Evolutionary conservation across 495 filamentous ascomycete species (phyloP).

Genomic region (Tuber umbilicatum): DNA sequence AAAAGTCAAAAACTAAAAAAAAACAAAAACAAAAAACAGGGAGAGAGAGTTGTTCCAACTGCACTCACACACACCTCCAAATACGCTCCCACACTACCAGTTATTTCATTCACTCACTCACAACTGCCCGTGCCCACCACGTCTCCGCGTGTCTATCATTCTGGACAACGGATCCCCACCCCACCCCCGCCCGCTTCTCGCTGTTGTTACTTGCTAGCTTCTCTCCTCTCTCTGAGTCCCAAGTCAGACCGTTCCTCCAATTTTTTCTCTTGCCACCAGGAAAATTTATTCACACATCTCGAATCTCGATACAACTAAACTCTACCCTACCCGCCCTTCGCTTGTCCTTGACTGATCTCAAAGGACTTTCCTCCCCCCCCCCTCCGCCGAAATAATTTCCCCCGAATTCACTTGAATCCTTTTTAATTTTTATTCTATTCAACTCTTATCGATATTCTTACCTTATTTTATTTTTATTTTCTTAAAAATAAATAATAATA

Average conservation of each 20-base stretch:
- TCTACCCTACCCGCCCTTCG: background rate
- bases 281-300: background rate
- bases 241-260: background rate
- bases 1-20: background rate
- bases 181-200: constrained; percentile 4
- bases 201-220: background rate
- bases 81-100: background rate
- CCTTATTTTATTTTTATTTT: background rate
- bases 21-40: background rate
- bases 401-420: constrained; percentile 2
- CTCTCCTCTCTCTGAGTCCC: background rate
- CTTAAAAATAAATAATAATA: background rate
- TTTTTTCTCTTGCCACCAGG: background rate
- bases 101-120: background rate
- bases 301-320: constrained; percentile 1
- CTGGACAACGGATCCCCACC: background rate
- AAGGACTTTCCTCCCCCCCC: constrained; percentile 3
- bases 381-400: constrained; percentile 11
- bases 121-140: constrained; percentile 3
- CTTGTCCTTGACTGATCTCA: constrained; percentile 3
- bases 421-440: background rate
- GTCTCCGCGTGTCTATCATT: constrained; percentile 1
- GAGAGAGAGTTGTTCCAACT: background rate
- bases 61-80: background rate
- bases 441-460: constrained; percentile 1